phyloP scores from a whole-genome alignment of 2,329 filamentous ascomycete genomes.

The Penicillium freii region DNA sequence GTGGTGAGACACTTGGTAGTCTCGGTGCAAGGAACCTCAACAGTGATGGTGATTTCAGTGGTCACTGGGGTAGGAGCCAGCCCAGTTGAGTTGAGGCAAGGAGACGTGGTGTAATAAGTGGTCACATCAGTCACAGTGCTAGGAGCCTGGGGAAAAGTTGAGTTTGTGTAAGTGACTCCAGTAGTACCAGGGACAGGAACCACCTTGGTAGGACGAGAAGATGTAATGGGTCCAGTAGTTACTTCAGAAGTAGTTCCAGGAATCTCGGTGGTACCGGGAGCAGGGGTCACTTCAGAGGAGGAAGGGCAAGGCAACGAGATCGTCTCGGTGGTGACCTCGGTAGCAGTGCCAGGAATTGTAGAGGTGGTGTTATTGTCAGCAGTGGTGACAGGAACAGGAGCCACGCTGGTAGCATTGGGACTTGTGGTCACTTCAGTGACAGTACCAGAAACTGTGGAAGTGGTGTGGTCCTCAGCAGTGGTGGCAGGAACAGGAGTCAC shows the following conservation, averaged over 20 bases:
- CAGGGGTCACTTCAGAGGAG: too few relatives aligned
- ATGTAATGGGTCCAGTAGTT: background rate
- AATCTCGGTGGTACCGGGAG: background rate
- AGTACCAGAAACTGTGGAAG: background rate
- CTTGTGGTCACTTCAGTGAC: background rate
- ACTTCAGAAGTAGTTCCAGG: background rate
- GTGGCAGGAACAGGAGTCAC: slow-evolving; percentile 1
- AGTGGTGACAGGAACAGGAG: background rate
- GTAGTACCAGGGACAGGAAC: slow-evolving; percentile 2
- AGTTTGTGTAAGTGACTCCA: slow-evolving; percentile 3
- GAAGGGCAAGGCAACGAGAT: too few relatives aligned
- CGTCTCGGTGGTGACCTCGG: background rate
- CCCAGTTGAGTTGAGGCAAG: background rate
- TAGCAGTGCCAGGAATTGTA: too few relatives aligned
- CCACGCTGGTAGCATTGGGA: too few relatives aligned
- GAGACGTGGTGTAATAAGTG: background rate
- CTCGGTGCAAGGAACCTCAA: slow-evolving; percentile 7
- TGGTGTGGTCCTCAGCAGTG: background rate
- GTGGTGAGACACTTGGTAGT: slow-evolving; percentile 7
- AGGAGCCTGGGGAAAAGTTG: background rate
- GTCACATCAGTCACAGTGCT: background rate
- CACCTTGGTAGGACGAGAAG: slow-evolving; percentile 1
- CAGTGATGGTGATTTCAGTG: background rate
- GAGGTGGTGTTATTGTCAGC: too few relatives aligned
- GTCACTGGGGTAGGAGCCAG: slow-evolving; percentile 2